A percentile compares a stretch with the other conserved stretches of the same genome.
Evolutionary conservation across 2,329 filamentous ascomycete genomes (phyloP).

Genomic region (Aureobasidium sp.): DNA sequence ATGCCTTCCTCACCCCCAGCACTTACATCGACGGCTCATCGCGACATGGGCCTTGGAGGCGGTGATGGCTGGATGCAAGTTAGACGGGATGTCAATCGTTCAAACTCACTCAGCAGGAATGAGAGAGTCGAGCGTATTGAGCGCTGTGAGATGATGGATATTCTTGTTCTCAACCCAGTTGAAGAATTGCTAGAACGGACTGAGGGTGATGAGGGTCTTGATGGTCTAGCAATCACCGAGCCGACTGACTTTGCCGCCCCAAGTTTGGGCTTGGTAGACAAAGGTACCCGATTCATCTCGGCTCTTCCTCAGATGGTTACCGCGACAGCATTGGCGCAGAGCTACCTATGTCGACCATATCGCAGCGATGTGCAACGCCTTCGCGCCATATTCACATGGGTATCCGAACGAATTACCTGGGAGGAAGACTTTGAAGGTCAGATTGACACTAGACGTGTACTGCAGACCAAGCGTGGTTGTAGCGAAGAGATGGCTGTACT

Average conservation of each 20-base stretch:
- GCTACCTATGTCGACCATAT: slow-evolving; percentile 89
- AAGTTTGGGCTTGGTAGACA: slow-evolving; percentile 75
- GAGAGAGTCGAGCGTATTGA: slow-evolving; percentile 80
- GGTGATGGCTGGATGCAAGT: slow-evolving; percentile 94
- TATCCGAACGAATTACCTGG: slow-evolving; percentile 90
- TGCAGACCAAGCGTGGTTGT: slow-evolving; percentile 76
- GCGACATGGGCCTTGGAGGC: slow-evolving; percentile 62
- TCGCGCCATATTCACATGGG: slow-evolving; percentile 95
- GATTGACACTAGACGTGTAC: slow-evolving; percentile 73
- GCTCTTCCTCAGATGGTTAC: slow-evolving; percentile 77
- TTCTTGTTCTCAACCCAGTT: slow-evolving; percentile 79
- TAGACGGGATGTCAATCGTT: slow-evolving; percentile 87
- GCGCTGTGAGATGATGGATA: slow-evolving; percentile 89
- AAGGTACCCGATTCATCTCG: slow-evolving; percentile 85
- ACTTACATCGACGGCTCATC: slow-evolving; percentile 37
- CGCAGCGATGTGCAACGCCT: slow-evolving; percentile 88
- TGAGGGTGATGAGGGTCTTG: slow-evolving; percentile 82
- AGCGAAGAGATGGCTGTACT: slow-evolving; percentile 84
- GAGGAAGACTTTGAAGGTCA: slow-evolving; percentile 89
- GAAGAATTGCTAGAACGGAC: slow-evolving; percentile 79
- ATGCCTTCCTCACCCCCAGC: slow-evolving; percentile 24
- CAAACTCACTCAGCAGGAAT: slow-evolving; percentile 84
- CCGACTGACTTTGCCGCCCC: slow-evolving; percentile 73
- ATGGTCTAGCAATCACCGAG: slow-evolving; percentile 75
- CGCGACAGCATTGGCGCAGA: slow-evolving; percentile 74